Evolutionary conservation across 352 stramenopile species (phyloP).

Genomic region (Phytophthora citrophthora): DNA sequence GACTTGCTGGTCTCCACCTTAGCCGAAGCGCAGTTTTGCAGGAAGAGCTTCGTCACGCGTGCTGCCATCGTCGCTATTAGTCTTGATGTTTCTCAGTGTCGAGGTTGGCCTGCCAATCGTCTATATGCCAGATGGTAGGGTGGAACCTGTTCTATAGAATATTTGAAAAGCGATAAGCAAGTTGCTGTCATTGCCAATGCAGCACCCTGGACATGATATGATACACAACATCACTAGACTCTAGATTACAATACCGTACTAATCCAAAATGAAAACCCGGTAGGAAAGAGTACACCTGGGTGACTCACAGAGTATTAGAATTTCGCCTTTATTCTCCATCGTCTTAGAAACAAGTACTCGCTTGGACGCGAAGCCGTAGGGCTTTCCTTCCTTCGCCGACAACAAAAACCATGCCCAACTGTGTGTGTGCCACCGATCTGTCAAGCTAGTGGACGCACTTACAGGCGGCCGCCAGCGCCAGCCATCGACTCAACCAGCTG

Average conservation of each 20-base stretch:
- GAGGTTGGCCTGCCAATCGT: constrained; percentile 23
- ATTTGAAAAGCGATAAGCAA: no score
- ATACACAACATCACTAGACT: no score
- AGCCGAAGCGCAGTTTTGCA: constrained; percentile 53
- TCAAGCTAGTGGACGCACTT: constrained; percentile 51
- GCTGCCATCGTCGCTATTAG: constrained; percentile 46
- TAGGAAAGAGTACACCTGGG: constrained; percentile 12
- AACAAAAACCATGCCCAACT: constrained; percentile 50
- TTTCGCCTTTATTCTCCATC: constrained; percentile 89
- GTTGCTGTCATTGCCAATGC: no score
- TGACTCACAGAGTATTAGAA: constrained; percentile 48
- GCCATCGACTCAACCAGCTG: constrained; percentile 89
- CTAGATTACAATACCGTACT: no score
- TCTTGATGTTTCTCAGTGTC: constrained; percentile 1
- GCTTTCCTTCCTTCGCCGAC: constrained; percentile 35
- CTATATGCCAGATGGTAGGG: no score
- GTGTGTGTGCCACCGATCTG: constrained; percentile 23
- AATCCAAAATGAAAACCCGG: no score
- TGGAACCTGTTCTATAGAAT: not conserved
- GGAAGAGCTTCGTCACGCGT: constrained; percentile 77
- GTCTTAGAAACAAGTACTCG: constrained; percentile 62
- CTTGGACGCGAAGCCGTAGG: constrained; percentile 12
- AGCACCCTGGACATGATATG: not conserved
- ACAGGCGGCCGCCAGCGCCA: constrained; percentile 89
- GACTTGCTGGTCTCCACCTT: constrained; percentile 26